Evolutionary conservation across 495 filamentous ascomycete species (phyloP).

Genomic region (Aspergillus funiculosus): DNA sequence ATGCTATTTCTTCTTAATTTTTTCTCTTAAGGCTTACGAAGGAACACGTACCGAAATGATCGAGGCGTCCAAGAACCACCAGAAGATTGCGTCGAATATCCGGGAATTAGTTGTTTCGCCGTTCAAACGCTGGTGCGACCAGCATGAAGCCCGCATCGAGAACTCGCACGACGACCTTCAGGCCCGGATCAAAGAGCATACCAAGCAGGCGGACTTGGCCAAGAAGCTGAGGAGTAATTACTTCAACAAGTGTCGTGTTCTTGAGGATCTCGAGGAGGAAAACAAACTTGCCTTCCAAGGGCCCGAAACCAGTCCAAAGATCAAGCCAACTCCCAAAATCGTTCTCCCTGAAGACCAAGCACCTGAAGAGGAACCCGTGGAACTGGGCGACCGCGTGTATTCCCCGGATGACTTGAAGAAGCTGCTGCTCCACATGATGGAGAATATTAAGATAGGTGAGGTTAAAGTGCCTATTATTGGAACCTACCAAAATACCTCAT

Average conservation of each 20-base stretch:
- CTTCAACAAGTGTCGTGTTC: constrained; percentile 95
- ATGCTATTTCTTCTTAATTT: neutral
- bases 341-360: constrained; percentile 53
- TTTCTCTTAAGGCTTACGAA: constrained; percentile 82
- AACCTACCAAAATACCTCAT: constrained; percentile 86
- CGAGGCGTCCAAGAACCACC: constrained; percentile 82
- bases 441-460: constrained; percentile 79
- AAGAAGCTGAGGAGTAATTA: constrained; percentile 92
- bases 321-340: constrained; percentile 51
- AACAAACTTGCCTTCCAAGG: constrained; percentile 96
- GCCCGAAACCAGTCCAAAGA: constrained; percentile 55
- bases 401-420: constrained; percentile 81
- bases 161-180: constrained; percentile 93
- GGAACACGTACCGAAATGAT: constrained; percentile 93
- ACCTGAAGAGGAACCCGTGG: constrained; percentile 71
- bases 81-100: constrained; percentile 92
- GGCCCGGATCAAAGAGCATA: constrained; percentile 78
- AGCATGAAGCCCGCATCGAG: constrained; percentile 83
- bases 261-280: constrained; percentile 96
- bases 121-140: constrained; percentile 91
- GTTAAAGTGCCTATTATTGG: constrained; percentile 92
- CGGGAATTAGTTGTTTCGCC: constrained; percentile 90
- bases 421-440: constrained; percentile 79
- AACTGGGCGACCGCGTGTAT: constrained; percentile 86
- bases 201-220: constrained; percentile 82